Base-by-base conservation (phyloP, 495 filamentous ascomycete genomes). In the Aspergillus asperescens region DNA sequence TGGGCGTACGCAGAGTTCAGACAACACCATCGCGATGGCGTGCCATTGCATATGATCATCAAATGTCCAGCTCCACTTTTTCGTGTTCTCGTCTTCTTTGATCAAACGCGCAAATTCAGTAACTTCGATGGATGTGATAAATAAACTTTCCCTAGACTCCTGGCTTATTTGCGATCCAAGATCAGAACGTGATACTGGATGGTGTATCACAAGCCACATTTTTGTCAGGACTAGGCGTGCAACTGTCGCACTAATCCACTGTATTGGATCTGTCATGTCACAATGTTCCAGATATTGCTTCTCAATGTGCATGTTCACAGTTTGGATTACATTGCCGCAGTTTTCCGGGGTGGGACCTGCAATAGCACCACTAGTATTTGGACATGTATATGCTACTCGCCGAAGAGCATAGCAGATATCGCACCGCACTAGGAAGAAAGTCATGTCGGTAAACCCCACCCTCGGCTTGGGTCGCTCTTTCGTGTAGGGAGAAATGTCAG, bases 1-100 rank as follows among this genome's bases (percentile, higher is more conserved):
- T 16, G 85, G 81, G 19, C 88, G 81, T 20, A 86, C 79, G 59
- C 85, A 86, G 4, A 94, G 75, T 59, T 96, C 92, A 1, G 88
- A 69, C 6, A 95, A 66, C 5, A 70, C 74, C 58, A 87, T 88
- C 1, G 84, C 86, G 3, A 93, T 76, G 4, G 89, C 87, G 54
- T 92, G 86, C 84, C 85, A 89, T 52, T 92, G 87, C 16, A 84
- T 83, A 63, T 91, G 89, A 0, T 83, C 88, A 59, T 82, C 78
- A 68, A 89, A 90, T 7, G 90, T 76, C 90, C 90, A 95, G 20
- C 80, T 77, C 82, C 86, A 95, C 47, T 83, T 78, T 45, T 78
- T 75, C 3, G 79, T 80, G 8, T 78, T 71, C 7, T 77, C 66
- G 54, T 86, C 82, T 9, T 72, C 79, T 55, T 83, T 79, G 10